Conservation (phyloP, 2,329 filamentous ascomycete species). For the Fusarium fracticaudum region DNA sequence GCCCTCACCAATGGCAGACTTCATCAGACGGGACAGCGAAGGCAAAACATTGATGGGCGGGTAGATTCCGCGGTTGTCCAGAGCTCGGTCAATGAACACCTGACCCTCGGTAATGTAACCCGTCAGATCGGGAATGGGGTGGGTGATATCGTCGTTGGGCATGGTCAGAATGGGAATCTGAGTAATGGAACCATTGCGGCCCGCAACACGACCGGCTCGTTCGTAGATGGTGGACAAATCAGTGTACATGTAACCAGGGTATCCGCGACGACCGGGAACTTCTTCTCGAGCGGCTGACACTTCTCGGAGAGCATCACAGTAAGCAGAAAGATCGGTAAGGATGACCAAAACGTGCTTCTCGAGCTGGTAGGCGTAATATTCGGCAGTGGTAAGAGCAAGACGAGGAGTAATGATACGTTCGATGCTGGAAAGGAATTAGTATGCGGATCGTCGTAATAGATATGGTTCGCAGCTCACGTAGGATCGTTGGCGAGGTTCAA, state of each 20-base stretch:
- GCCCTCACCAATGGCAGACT: constrained; percentile 97
- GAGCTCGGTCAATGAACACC: constrained; percentile 94
- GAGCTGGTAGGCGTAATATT: constrained; percentile 99
- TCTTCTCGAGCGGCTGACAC: constrained; percentile 98
- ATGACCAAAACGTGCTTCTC: constrained; percentile 99
- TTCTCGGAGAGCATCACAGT: constrained; percentile 98
- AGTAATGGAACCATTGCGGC: constrained; percentile 97
- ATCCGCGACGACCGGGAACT: constrained; percentile 98
- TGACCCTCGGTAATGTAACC: constrained; percentile 99
- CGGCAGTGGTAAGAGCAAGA: constrained; percentile 95
- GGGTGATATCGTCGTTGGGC: constrained; percentile 99
- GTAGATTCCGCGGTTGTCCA: constrained; percentile 97
- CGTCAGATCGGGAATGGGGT: constrained; percentile 98
- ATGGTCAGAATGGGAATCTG: constrained; percentile 99
- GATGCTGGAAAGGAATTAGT: constrained; percentile 68
- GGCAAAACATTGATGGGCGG: constrained; percentile 98
- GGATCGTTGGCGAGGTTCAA: constrained; percentile 99
- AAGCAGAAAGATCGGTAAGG: constrained; percentile 95
- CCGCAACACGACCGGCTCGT: constrained; percentile 95
- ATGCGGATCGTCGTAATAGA: neutral
- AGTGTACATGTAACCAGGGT: constrained; percentile 99
- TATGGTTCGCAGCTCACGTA: constrained; percentile 72
- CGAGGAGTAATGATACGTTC: constrained; percentile 99
- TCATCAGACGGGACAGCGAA: constrained; percentile 99
- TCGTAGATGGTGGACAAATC: constrained; percentile 99